Percentiles rank a stretch among this genome's conserved stretches.
phyloP scores from a whole-genome alignment of 805 yeast species.

The Barnettozyma vustinii region DNA sequence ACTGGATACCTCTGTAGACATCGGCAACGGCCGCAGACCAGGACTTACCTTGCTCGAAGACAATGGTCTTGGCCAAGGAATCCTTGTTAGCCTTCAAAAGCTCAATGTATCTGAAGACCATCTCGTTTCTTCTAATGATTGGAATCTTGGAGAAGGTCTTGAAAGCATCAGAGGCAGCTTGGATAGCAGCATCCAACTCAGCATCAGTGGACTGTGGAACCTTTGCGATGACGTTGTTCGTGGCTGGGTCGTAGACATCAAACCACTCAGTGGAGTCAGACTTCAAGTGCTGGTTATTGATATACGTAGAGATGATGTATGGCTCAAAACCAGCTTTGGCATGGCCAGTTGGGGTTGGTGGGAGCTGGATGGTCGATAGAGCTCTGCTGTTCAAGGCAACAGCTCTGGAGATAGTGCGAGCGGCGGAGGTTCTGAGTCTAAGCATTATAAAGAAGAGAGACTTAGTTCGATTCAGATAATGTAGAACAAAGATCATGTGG shows the following conservation, averaged over 20 bases:
- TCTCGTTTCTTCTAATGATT: constrained; percentile 51
- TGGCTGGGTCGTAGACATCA: constrained; percentile 73
- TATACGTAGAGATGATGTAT: constrained; percentile 45
- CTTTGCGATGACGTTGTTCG: constrained; percentile 55
- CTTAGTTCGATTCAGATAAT: neutral
- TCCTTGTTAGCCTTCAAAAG: constrained; percentile 63
- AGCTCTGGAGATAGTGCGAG: constrained; percentile 4
- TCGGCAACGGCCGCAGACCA: constrained; percentile 71
- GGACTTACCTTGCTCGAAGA: constrained; percentile 73
- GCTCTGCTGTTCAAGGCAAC: constrained; percentile 11
- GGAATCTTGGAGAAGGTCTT: constrained; percentile 44
- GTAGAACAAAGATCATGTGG: neutral
- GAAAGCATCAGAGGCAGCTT: constrained; percentile 60
- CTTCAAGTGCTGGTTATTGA: constrained; percentile 41
- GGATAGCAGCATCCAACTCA: constrained; percentile 62
- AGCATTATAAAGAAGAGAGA: constrained; percentile 2
- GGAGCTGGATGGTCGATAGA: constrained; percentile 18
- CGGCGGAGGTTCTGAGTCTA: constrained; percentile 5
- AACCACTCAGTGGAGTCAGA: constrained; percentile 53
- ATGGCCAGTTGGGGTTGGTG: constrained; percentile 38
- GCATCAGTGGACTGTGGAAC: constrained; percentile 69
- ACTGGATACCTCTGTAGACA: constrained; percentile 73
- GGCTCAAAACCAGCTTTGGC: constrained; percentile 34
- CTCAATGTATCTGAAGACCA: constrained; percentile 63
- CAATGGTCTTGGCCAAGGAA: constrained; percentile 56